Evolutionary conservation across 2,329 filamentous ascomycete species (phyloP).

Genomic region (Teratosphaeria destructans): DNA sequence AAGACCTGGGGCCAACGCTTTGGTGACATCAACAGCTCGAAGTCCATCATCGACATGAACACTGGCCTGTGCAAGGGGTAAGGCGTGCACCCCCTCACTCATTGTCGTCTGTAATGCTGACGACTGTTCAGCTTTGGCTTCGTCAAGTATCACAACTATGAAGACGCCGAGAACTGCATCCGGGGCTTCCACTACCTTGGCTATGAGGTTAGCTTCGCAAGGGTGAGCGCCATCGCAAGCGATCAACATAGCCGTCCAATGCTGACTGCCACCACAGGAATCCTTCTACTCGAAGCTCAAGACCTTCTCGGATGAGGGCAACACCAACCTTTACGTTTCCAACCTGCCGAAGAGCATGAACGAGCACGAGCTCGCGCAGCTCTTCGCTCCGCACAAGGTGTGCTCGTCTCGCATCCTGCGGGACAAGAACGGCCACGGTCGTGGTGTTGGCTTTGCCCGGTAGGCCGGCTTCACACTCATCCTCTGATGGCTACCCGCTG

Average conservation of each 20-base stretch:
- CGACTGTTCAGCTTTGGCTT: slow-evolving; percentile 68
- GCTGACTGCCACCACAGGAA: slow-evolving; percentile 47
- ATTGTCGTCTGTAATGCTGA: slow-evolving; percentile 19
- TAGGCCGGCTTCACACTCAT: slow-evolving; percentile 34
- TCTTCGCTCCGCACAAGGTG: slow-evolving; percentile 71
- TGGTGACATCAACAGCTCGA: slow-evolving; percentile 88
- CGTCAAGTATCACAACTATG: slow-evolving; percentile 82
- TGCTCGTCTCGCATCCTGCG: slow-evolving; percentile 92
- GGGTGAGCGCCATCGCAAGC: slow-evolving; percentile 45
- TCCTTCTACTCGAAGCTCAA: slow-evolving; percentile 60
- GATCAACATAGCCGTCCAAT: slow-evolving; percentile 14
- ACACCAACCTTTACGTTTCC: slow-evolving; percentile 96
- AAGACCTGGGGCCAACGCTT: slow-evolving; percentile 76
- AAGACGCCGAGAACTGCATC: slow-evolving; percentile 90
- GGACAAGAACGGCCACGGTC: slow-evolving; percentile 79
- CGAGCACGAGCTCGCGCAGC: slow-evolving; percentile 71
- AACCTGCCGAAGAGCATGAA: slow-evolving; percentile 89
- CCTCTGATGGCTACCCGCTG: slow-evolving; percentile 9
- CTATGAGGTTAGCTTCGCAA: slow-evolving; percentile 95
- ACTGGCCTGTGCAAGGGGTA: slow-evolving; percentile 95
- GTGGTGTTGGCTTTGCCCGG: slow-evolving; percentile 95
- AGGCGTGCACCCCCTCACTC: slow-evolving; percentile 19
- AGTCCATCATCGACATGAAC: slow-evolving; percentile 93
- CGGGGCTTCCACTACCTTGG: slow-evolving; percentile 88
- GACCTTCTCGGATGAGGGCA: slow-evolving; percentile 78